phyloP scores from a whole-genome alignment of 305 asterid genomes.

The Fraxinus platypoda region DNA sequence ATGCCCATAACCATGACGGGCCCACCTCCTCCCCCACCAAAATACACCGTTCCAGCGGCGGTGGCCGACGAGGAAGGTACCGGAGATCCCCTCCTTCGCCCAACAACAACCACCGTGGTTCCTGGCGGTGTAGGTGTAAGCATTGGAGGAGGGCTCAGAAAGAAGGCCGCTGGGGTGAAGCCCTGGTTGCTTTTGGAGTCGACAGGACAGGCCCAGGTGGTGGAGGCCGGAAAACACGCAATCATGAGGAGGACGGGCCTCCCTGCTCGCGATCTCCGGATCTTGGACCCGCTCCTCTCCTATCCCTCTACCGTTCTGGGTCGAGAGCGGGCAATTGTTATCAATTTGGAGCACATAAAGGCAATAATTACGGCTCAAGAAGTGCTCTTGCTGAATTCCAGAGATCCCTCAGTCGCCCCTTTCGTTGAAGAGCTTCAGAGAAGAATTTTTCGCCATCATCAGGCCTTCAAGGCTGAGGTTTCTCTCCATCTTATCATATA shows the following conservation, averaged over 20 bases:
- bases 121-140: constrained; percentile 31
- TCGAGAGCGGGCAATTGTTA: constrained; percentile 92
- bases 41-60: constrained; percentile 30
- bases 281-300: constrained; percentile 79
- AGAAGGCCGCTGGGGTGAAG: constrained; percentile 79
- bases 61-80: constrained; percentile 53
- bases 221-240: constrained; percentile 92
- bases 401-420: constrained; percentile 85
- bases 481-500: not conserved
- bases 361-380: constrained; percentile 95
- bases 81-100: constrained; percentile 46
- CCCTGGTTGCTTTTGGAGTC: constrained; percentile 84
- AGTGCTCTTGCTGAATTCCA: constrained; percentile 75
- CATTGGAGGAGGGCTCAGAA: constrained; percentile 54
- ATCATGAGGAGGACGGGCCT: constrained; percentile 95
- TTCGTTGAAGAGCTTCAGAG: constrained; percentile 84
- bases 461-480: constrained; percentile 83
- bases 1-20: constrained; percentile 40
- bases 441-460: constrained; percentile 67
- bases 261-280: constrained; percentile 94
- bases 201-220: constrained; percentile 70
- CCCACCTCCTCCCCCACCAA: constrained; percentile 38
- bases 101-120: constrained; percentile 22
- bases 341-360: constrained; percentile 92
- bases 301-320: constrained; percentile 93